These are phyloP conservation scores for Phytophthora boehmeriae DNA, from an alignment of 352 stramenopile genomes.

Conservation along the genomic window DNA sequence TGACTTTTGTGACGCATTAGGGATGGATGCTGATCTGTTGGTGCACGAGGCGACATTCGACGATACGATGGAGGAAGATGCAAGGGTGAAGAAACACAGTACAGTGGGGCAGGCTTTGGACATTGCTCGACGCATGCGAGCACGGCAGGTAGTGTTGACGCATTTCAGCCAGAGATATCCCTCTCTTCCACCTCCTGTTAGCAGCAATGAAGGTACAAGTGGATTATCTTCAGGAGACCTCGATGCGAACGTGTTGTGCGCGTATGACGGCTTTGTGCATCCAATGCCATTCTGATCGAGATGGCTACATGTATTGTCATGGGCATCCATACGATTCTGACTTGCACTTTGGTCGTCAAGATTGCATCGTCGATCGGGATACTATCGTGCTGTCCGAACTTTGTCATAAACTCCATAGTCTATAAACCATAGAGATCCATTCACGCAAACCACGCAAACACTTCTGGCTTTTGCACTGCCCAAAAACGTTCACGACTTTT, in stretches of 20 bases:
- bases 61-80: slow-evolving; percentile 94
- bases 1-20: slow-evolving; percentile 15
- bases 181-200: slow-evolving; percentile 48
- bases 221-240: not conserved
- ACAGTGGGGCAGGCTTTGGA: slow-evolving; percentile 92
- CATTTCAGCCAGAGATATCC: slow-evolving; percentile 93
- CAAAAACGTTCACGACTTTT: too few species aligned
- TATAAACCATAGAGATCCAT: too few species aligned
- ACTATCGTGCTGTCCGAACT: too few species aligned
- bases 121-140: slow-evolving; percentile 79
- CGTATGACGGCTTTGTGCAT: slow-evolving; percentile 48
- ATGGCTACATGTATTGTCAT: too few species aligned
- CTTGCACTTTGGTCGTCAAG: too few species aligned
- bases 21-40: slow-evolving; percentile 76
- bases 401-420: too few species aligned
- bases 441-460: too few species aligned
- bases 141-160: slow-evolving; percentile 91
- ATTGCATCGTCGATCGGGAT: too few species aligned
- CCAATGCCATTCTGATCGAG: slow-evolving; percentile 27
- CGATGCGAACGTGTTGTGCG: slow-evolving; percentile 27
- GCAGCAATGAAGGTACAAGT: not conserved
- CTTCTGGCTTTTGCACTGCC: too few species aligned
- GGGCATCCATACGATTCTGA: too few species aligned
- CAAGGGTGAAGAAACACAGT: slow-evolving; percentile 92
- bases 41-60: slow-evolving; percentile 99